A percentile compares a stretch with the other conserved stretches of the same genome.
These are phyloP conservation scores for Phytophthora ohioensis DNA, from an alignment of 352 stramenopile species.

Conservation along the genomic window DNA sequence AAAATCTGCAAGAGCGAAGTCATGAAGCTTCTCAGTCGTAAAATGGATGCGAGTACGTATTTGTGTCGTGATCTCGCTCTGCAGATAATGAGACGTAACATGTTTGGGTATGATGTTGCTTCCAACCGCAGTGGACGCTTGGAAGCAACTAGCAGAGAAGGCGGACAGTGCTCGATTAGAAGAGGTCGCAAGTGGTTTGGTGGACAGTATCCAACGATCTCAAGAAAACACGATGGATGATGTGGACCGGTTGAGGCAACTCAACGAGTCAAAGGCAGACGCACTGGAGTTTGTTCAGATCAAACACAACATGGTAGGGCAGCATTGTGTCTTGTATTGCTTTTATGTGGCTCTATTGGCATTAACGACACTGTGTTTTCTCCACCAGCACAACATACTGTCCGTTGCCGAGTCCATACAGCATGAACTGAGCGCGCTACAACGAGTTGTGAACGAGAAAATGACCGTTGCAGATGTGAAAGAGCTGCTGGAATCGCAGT, in stretches of 20 bases:
- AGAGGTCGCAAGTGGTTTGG: constrained; percentile 36
- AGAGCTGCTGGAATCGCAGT: constrained; percentile 41
- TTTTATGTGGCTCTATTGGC: background rate
- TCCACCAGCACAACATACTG: constrained; percentile 48
- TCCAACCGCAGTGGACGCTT: constrained; percentile 39
- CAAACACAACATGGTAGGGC: constrained; percentile 53
- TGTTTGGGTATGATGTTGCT: constrained; percentile 1
- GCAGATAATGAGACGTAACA: background rate
- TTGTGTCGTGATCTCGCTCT: background rate
- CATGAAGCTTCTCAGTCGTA: constrained; percentile 44
- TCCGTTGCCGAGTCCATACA: constrained; percentile 58
- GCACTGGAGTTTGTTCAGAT: constrained; percentile 43
- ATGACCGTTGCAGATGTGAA: constrained; percentile 45
- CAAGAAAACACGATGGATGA: constrained; percentile 41
- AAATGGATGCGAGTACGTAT: constrained; percentile 53
- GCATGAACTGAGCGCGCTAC: constrained; percentile 40
- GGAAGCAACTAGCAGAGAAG: constrained; percentile 53
- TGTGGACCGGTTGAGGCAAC: constrained; percentile 28
- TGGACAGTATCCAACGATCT: constrained; percentile 36
- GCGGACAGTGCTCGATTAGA: constrained; percentile 41
- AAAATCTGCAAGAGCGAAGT: constrained; percentile 44
- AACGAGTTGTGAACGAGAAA: constrained; percentile 42
- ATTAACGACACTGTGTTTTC: background rate
- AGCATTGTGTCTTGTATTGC: background rate
- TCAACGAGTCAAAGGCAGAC: constrained; percentile 34